Evolutionary conservation across 2,329 filamentous ascomycete genomes (phyloP), one percentile per base, ranked within the genome.

Genomic region (Ceratocystis variospora): DNA sequence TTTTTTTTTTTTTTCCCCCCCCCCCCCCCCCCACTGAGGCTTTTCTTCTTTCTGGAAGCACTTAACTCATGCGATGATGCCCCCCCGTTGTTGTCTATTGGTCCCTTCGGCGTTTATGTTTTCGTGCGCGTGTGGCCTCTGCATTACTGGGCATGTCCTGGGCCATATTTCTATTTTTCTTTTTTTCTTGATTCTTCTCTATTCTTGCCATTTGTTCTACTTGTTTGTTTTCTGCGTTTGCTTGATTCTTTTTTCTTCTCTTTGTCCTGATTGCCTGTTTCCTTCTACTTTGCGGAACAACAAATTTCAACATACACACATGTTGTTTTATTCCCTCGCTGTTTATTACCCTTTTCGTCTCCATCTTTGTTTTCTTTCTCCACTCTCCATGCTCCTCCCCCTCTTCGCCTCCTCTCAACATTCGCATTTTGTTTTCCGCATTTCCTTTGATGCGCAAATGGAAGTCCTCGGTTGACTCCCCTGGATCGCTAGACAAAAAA

Each of bases 401-500:
- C 41, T 19, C 48, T 37, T 19, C 41, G 17, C 44, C 19, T 45
- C 19, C 53, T 46, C 65, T 67, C 63, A 57, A 19, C 25, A 46
- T 64, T 61, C 64, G 61, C 44, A 48, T 65, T 45, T 55, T 50
- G 63, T 64, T 61, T 57, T 61, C n/a, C 22, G 55, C 55, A 59
- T 59, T 64, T 67, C 48, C 28, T 65, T 37, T 8, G 33, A 61
- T 31, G 57, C 25, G 44, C 55, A 45, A 53, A 65, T 53, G 37
- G 59, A 63, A 62, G 44, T 65, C 62, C 25, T 50, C 12, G 31
- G 31, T n/a, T 41, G 37, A n/a, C 55, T 63, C 57, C 50, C 55
- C 28, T 53, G 57, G 59, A 44, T 65, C 37, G 57, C 48, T 67
- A 64, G 63, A 67, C 63, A 55, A 65, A 53, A 64, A 67, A 46